Conservation (phyloP, 2,329 filamentous ascomycete genomes). For the Phoma sp. region DNA sequence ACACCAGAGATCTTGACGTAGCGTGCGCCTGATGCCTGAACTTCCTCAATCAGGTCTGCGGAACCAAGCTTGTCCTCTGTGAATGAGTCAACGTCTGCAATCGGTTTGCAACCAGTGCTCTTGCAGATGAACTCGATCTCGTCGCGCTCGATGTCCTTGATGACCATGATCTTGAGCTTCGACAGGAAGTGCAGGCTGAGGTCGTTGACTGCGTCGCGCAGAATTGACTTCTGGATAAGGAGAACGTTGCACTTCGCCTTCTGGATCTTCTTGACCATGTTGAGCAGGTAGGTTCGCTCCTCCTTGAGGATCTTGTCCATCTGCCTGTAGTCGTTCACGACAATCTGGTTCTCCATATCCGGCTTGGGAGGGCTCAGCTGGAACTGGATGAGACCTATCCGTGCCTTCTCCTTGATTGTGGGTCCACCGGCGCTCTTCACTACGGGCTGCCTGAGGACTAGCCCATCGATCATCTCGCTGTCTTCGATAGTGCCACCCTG, state of each 20-base stretch:
- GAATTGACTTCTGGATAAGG: slow-evolving; percentile 97
- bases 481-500: slow-evolving; percentile 98
- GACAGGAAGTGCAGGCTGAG: slow-evolving; percentile 96
- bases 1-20: slow-evolving; percentile 96
- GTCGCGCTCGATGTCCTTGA: slow-evolving; percentile 98
- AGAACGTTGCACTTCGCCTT: slow-evolving; percentile 99
- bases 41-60: slow-evolving; percentile 92
- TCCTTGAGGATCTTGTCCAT: slow-evolving; percentile 99
- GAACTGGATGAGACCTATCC: slow-evolving; percentile 97
- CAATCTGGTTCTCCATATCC: slow-evolving; percentile 99
- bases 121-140: slow-evolving; percentile 99
- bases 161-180: slow-evolving; percentile 91
- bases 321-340: slow-evolving; percentile 98
- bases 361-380: slow-evolving; percentile 98
- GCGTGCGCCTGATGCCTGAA: slow-evolving; percentile 82
- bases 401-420: slow-evolving; percentile 93
- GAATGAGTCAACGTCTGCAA: slow-evolving; percentile 98
- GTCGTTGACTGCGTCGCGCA: slow-evolving; percentile 97
- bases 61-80: slow-evolving; percentile 97
- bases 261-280: slow-evolving; percentile 99
- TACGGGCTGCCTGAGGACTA: slow-evolving; percentile 90
- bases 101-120: slow-evolving; percentile 97
- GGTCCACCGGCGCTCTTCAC: slow-evolving; percentile 94
- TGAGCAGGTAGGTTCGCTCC: slow-evolving; percentile 95
- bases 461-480: slow-evolving; percentile 92